phyloP scores from a whole-genome alignment of 2,329 filamentous ascomycete genomes.

The Colletotrichum acutatum region DNA sequence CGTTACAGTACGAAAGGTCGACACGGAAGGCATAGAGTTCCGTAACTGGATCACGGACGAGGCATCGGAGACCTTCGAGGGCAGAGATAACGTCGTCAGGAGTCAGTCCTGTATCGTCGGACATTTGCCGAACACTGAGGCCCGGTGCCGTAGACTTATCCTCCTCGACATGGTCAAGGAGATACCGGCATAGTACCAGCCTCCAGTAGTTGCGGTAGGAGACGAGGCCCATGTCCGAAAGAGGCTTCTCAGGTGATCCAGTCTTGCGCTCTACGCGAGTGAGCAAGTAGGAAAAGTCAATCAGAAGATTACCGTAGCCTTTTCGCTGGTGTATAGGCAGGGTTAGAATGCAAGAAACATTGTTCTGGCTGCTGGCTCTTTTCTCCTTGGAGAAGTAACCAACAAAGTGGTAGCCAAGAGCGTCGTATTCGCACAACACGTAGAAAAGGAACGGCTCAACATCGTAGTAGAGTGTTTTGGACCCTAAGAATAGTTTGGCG shows the following conservation, averaged over 20 bases:
- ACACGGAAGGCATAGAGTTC: slow-evolving; percentile 90
- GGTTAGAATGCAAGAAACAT: slow-evolving; percentile 96
- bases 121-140: slow-evolving; percentile 75
- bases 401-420: slow-evolving; percentile 93
- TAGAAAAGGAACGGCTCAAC: slow-evolving; percentile 98
- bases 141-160: slow-evolving; percentile 50
- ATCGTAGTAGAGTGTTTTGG: slow-evolving; percentile 98
- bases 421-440: slow-evolving; percentile 93
- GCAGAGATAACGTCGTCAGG: slow-evolving; percentile 96
- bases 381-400: slow-evolving; percentile 99
- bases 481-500: slow-evolving; percentile 97
- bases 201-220: slow-evolving; percentile 99
- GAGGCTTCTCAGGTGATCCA: slow-evolving; percentile 94
- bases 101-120: slow-evolving; percentile 93
- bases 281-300: slow-evolving; percentile 97
- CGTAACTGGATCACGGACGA: slow-evolving; percentile 90
- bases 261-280: slow-evolving; percentile 94
- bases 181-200: slow-evolving; percentile 84
- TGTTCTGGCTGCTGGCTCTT: slow-evolving; percentile 91
- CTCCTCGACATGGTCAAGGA: slow-evolving; percentile 67
- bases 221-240: slow-evolving; percentile 97
- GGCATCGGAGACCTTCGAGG: slow-evolving; percentile 86
- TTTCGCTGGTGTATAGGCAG: slow-evolving; percentile 97
- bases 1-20: slow-evolving; percentile 84
- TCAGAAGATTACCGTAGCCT: slow-evolving; percentile 95